These are phyloP conservation scores for Cupressus sempervirens DNA, from an alignment of 75 land plant genomes.

Conservation along the genomic window DNA sequence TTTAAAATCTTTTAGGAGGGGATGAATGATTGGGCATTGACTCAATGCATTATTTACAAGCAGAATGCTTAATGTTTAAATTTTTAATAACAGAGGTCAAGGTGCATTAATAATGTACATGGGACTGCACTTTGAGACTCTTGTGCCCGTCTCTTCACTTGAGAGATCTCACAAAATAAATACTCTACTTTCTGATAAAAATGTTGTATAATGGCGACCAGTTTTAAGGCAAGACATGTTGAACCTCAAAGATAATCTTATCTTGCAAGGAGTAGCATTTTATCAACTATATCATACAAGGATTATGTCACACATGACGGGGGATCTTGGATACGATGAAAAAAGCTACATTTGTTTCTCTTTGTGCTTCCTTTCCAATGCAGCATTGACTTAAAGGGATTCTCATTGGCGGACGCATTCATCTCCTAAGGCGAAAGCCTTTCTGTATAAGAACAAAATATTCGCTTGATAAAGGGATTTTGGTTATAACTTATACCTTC, in stretches of 20 bases:
- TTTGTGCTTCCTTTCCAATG: background rate
- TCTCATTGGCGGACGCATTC: background rate
- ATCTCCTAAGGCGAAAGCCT: background rate
- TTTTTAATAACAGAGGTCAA: background rate
- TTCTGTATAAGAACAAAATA: background rate
- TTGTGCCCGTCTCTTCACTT: background rate
- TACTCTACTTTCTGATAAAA: background rate
- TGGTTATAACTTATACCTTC: background rate
- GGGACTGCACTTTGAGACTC: background rate
- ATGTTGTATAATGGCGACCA: background rate
- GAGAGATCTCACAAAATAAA: background rate
- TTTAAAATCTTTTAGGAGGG: background rate
- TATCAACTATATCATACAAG: background rate
- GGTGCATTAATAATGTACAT: slow-evolving; percentile 1
- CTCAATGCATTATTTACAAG: background rate
- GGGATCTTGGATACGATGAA: background rate
- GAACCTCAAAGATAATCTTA: background rate
- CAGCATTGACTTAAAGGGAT: background rate
- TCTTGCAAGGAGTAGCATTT: background rate
- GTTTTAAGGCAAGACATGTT: background rate
- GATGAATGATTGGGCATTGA: background rate
- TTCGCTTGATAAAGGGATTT: background rate
- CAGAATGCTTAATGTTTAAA: background rate
- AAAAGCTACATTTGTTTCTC: background rate
- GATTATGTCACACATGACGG: background rate